These are phyloP conservation scores for Polygonum aviculare DNA, from an alignment of 148 eudicot species.

Conservation along the genomic window DNA sequence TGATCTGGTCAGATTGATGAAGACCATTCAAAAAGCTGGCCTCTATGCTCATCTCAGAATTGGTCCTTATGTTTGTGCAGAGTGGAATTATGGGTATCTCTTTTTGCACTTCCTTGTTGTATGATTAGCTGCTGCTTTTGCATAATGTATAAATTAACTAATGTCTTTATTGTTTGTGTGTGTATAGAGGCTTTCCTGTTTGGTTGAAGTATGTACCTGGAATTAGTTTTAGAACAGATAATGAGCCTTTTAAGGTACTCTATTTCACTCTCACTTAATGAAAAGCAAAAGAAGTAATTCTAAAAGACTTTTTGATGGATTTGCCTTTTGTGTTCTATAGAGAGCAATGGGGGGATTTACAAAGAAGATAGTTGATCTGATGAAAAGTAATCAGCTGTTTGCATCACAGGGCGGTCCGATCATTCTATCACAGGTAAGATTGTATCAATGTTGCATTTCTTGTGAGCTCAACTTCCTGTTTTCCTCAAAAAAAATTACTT, in stretches of 20 bases:
- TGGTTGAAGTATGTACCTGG: constrained; percentile 94
- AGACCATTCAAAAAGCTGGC: constrained; percentile 78
- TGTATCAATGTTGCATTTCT: background rate
- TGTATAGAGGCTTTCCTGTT: constrained; percentile 89
- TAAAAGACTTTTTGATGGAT: background rate
- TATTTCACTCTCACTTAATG: constrained; percentile 1
- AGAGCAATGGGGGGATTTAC: constrained; percentile 81
- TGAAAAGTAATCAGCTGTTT: constrained; percentile 64
- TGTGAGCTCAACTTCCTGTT: background rate
- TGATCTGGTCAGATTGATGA: constrained; percentile 70
- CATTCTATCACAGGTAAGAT: constrained; percentile 78
- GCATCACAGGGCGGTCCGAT: constrained; percentile 93
- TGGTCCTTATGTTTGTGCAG: constrained; percentile 94
- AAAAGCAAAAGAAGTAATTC: background rate
- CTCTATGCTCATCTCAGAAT: constrained; percentile 80
- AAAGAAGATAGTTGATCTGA: constrained; percentile 55
- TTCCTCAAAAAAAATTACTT: background rate
- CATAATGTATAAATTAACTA: background rate
- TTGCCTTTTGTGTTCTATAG: constrained; percentile 22
- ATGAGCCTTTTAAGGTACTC: constrained; percentile 87
- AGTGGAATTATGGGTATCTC: constrained; percentile 86
- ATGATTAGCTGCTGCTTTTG: background rate
- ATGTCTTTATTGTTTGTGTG: background rate
- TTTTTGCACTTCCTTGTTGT: background rate
- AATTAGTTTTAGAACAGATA: constrained; percentile 83